Percentiles rank a stretch among this genome's conserved stretches.
phyloP scores from a whole-genome alignment of 129 eudicot species.

The Centella asiatica region DNA sequence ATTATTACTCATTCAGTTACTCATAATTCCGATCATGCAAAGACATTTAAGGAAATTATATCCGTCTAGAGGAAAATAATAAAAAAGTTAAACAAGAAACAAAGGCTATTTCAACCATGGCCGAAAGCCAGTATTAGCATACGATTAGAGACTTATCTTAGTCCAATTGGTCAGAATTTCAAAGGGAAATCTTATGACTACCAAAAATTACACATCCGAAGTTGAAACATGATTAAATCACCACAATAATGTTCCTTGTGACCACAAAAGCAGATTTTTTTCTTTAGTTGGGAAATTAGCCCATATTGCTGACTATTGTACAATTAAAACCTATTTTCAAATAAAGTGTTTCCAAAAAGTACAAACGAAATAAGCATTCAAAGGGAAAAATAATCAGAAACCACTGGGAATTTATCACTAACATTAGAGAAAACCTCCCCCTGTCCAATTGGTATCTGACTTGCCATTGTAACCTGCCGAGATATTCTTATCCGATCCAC shows the following conservation, averaged over 20 bases:
- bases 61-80: too few species aligned
- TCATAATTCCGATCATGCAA: too few species aligned
- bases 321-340: conserved; percentile 35
- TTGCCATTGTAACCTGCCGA: conserved; percentile 37
- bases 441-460: conserved; percentile 71
- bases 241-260: conserved; percentile 16
- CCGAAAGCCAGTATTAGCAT: too few species aligned
- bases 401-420: conserved; percentile 14
- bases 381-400: conserved; percentile 12
- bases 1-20: too few species aligned
- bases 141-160: too few species aligned
- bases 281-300: conserved; percentile 33
- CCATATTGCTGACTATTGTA: conserved; percentile 37
- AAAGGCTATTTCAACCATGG: too few species aligned
- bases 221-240: conserved; percentile 11
- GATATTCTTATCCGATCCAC: conserved; percentile 30
- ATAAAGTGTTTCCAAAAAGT: conserved; percentile 8
- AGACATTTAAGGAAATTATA: too few species aligned
- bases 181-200: too few species aligned
- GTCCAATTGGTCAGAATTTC: too few species aligned
- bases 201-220: conserved; percentile 27
- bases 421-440: conserved; percentile 74
- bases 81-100: too few species aligned
- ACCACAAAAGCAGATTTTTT: conserved; percentile 20
- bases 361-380: conserved; percentile 8